Evolutionary conservation across 1,139 yeast genomes (phyloP), one percentile per base, ranked within the genome.

Genomic region (Debaryomycetaceae sp.): DNA sequence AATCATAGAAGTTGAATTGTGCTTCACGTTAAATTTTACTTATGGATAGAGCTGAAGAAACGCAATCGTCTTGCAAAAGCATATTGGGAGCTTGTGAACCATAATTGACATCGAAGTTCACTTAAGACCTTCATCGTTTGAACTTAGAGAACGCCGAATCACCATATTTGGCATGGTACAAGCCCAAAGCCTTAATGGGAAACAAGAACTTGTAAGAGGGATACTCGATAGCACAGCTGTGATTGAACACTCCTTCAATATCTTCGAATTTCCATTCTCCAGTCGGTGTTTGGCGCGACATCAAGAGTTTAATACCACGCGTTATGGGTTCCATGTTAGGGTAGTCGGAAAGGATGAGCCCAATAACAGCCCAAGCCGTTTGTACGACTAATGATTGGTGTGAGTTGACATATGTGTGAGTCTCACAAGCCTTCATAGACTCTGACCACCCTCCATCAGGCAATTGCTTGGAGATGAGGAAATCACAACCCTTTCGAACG

Each of bases 371-470:
- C 99, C 99, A 95, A 0, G 97, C 79, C 0, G 98, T 90, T 61
- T 91, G 98, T 0, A 93, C 97, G 0, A 85, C 85, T 47, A 85
- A 76, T 1, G 96, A 83, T 42, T 74, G 61, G 11, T 76, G 78
- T 2, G 63, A 59, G 36, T 69, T 70, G 4, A 93, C 87, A 64
- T 91, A 95, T 0, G 85, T 72, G 54, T 86, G 95, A 0, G 88
- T 77, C 60, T 91, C 98, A 58, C 93, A 85, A 2, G 95, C 77
- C 51, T 77, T 85, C 87, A 86, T 85, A 1, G 84, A 75, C 63
- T 95, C 99, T 43, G 96, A 88, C 99, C 99, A 95, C 0, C 99
- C 99, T 20, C 99, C 99, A 62, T 93, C 99, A 5, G 65, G 65
- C 57, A 85, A 73, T 60, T 93, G 99, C 52, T 87, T 82, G 1